These are phyloP conservation scores for Hibiscus trionum DNA, from an alignment of 345 rosid genomes.

Conservation along the genomic window DNA sequence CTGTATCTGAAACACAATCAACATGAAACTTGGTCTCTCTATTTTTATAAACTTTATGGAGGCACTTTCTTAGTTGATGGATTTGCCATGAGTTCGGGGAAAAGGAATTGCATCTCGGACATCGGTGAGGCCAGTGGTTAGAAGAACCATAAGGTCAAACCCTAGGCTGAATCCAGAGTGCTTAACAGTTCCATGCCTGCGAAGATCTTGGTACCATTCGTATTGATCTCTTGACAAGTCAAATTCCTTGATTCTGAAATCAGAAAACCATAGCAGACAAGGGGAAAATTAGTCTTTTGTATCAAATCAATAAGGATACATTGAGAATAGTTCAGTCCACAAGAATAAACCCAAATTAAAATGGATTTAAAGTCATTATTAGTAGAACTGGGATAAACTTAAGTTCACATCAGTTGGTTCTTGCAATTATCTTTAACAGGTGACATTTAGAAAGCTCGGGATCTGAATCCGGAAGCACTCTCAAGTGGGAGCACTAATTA, in stretches of 20 bases:
- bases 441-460: no score
- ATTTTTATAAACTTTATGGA: not conserved
- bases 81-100: not conserved
- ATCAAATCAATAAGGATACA: no score
- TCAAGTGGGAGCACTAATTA: no score
- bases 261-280: not conserved
- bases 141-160: not conserved
- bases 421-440: no score
- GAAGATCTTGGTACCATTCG: slow-evolving; percentile 21
- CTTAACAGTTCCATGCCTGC: slow-evolving; percentile 17
- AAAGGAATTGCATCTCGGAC: not conserved
- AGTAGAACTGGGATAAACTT: no score
- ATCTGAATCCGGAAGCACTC: no score
- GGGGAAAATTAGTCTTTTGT: not conserved
- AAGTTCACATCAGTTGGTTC: no score
- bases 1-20: not conserved
- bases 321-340: no score
- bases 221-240: slow-evolving; percentile 13
- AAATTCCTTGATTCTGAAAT: not conserved
- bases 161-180: slow-evolving; percentile 28
- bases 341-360: no score
- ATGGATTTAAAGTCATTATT: no score
- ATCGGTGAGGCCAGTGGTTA: not conserved
- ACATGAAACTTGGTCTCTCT: not conserved
- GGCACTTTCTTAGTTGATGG: not conserved